Conservation (phyloP, 2,329 filamentous ascomycete species). For the Monilinia laxa region DNA sequence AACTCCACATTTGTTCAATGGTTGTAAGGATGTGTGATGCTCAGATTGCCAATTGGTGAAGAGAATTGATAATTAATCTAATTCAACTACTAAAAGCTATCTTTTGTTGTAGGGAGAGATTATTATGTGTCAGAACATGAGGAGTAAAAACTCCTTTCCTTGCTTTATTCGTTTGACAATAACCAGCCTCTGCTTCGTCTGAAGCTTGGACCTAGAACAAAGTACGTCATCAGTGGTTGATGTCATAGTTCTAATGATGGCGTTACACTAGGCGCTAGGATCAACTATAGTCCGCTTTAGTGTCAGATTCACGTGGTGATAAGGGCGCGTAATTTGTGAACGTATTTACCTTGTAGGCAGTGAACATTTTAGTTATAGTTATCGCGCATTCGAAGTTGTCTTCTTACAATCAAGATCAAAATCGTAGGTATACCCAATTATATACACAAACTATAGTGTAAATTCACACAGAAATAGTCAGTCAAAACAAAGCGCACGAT, state of each 20-base stretch:
- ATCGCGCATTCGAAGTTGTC: neutral
- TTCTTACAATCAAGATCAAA: neutral
- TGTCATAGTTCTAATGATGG: neutral
- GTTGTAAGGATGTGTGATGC: neutral
- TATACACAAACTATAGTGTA: neutral
- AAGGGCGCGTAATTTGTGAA: neutral
- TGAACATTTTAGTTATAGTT: neutral
- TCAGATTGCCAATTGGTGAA: conserved; percentile 1
- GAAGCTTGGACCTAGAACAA: neutral
- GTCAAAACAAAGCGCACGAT: neutral
- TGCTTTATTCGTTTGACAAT: conserved; percentile 6
- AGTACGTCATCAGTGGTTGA: conserved; percentile 12
- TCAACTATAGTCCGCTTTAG: neutral
- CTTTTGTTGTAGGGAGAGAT: neutral
- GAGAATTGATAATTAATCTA: neutral
- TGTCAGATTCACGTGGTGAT: neutral
- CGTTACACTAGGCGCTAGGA: neutral
- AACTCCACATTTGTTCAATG: conserved; percentile 8
- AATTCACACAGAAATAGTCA: rapidly evolving
- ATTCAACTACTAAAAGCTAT: neutral
- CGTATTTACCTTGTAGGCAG: too few species aligned
- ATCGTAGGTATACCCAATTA: neutral
- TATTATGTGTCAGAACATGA: conserved; percentile 12
- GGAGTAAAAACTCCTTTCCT: neutral
- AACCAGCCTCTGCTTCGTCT: neutral